phyloP scores from a whole-genome alignment of 441 rosid genomes.

The Kokia cookei region DNA sequence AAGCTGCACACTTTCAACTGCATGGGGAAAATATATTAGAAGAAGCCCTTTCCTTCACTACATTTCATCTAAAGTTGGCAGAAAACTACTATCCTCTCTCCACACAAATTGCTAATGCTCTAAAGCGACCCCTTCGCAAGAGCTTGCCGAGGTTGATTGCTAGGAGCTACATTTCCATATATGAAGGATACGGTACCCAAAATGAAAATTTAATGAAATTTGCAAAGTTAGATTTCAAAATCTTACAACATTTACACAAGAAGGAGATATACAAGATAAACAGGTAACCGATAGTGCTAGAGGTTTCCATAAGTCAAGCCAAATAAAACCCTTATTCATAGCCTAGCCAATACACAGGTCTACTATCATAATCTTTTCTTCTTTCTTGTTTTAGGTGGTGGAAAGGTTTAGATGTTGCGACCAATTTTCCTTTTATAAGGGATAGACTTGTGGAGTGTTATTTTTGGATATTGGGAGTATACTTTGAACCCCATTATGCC shows the following conservation, averaged over 20 bases:
- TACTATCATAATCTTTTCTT: neutral
- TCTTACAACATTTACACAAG: neutral
- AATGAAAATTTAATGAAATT: neutral
- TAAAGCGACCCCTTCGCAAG: neutral
- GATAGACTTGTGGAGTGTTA: constrained; percentile 38
- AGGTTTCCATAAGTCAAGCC: neutral
- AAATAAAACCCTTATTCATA: neutral
- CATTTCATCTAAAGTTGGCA: neutral
- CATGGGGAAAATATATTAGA: neutral
- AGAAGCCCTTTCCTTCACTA: neutral
- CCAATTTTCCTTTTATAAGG: constrained; percentile 32
- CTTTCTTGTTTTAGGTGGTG: constrained; percentile 31
- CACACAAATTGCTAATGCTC: neutral
- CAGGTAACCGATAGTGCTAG: neutral
- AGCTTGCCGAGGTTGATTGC: neutral
- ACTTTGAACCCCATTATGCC: constrained; percentile 30
- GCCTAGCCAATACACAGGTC: no score
- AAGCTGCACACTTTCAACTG: neutral
- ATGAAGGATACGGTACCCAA: neutral
- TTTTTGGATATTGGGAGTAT: constrained; percentile 34
- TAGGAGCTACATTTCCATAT: neutral
- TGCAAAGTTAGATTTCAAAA: neutral
- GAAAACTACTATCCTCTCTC: neutral
- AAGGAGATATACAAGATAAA: neutral
- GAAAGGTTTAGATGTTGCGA: constrained; percentile 18